Evolutionary conservation across 345 rosid genomes (phyloP).

Genomic region (Ceriops tagal): DNA sequence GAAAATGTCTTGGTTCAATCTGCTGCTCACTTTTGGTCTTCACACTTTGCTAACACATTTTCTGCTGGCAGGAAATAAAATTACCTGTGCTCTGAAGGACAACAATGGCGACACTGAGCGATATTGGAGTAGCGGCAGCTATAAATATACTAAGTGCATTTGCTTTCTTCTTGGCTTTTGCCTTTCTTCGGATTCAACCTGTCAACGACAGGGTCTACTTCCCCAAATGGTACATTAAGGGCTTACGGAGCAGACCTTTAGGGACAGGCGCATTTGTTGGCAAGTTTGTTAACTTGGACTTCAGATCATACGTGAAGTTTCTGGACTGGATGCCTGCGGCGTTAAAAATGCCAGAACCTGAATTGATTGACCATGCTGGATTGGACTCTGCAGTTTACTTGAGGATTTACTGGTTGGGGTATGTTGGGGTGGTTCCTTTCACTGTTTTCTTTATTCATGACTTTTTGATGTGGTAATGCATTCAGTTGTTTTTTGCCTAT

Average conservation of each 20-base stretch:
- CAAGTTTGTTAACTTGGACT: slow-evolving; percentile 76
- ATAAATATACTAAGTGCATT: slow-evolving; percentile 76
- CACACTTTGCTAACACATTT: not conserved
- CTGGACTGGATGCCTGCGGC: slow-evolving; percentile 95
- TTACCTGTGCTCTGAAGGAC: slow-evolving; percentile 5
- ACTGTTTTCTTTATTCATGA: too few species aligned
- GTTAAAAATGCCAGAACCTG: slow-evolving; percentile 87
- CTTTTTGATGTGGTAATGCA: not conserved
- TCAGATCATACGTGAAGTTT: slow-evolving; percentile 62
- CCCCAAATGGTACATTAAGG: slow-evolving; percentile 90
- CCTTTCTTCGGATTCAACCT: slow-evolving; percentile 80
- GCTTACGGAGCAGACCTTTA: slow-evolving; percentile 64
- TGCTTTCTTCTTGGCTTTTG: slow-evolving; percentile 72
- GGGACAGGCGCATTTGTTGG: slow-evolving; percentile 50
- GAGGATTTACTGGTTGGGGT: slow-evolving; percentile 86
- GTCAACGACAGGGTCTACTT: slow-evolving; percentile 88
- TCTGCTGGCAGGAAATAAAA: slow-evolving; percentile 11
- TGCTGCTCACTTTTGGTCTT: too few species aligned
- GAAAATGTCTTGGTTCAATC: too few species aligned
- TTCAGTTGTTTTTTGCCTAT: not conserved
- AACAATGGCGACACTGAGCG: slow-evolving; percentile 70
- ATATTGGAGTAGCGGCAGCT: slow-evolving; percentile 77
- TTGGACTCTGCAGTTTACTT: slow-evolving; percentile 83
- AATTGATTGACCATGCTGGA: slow-evolving; percentile 84
- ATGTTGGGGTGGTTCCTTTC: slow-evolving; percentile 15